These are phyloP conservation scores for Astrephomene gubernaculifera DNA, from an alignment of 139 green algal species.

Conservation along the genomic window DNA sequence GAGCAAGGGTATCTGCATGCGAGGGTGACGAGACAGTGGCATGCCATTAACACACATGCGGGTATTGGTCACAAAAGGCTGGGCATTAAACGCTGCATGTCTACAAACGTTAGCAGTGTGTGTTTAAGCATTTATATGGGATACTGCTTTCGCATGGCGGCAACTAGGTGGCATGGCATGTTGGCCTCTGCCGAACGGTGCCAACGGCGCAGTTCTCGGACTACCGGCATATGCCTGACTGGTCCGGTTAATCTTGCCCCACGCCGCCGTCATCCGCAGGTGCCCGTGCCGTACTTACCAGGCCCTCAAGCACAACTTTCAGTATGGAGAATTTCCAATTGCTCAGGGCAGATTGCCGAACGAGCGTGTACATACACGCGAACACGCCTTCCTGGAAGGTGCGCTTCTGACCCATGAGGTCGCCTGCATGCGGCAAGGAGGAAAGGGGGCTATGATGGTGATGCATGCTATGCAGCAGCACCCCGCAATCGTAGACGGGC, in stretches of 20 bases:
- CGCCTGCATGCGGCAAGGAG: neutral
- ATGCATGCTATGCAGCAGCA: neutral
- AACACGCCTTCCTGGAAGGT: conserved; percentile 37
- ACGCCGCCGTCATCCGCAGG: neutral
- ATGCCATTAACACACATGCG: neutral
- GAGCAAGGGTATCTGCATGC: conserved; percentile 1
- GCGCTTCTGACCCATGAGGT: conserved; percentile 38
- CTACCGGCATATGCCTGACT: neutral
- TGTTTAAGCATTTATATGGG: too few relatives aligned
- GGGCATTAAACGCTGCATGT: neutral
- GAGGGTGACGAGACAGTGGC: neutral
- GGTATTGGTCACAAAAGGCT: neutral
- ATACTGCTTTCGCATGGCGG: neutral
- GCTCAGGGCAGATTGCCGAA: conserved; percentile 11
- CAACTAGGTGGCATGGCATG: neutral
- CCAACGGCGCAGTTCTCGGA: neutral
- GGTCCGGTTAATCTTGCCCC: neutral
- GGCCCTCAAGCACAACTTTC: conserved; percentile 18
- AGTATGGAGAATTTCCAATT: neutral
- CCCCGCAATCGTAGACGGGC: neutral
- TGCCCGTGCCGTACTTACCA: neutral
- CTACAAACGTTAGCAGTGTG: neutral
- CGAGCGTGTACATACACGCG: conserved; percentile 41
- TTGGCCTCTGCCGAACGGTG: too few relatives aligned
- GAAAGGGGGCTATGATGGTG: neutral